Percentiles rank a stretch among this genome's conserved stretches.
Conservation (phyloP, 306 rosid species). For the Lathyrus oleraceus region DNA sequence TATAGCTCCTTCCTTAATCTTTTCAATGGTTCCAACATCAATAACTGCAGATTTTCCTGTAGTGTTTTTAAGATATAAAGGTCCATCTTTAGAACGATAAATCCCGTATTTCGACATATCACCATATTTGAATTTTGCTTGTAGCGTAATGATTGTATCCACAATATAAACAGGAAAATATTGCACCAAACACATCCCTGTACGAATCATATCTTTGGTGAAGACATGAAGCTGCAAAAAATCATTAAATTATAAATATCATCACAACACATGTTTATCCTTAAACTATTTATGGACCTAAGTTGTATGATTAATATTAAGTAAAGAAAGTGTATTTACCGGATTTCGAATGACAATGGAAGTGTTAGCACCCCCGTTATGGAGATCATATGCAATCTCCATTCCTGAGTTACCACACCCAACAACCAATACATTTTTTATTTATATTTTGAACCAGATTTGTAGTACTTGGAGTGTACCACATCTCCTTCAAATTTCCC, state of each 20-base stretch:
- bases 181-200: neutral
- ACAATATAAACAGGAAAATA: too few species aligned
- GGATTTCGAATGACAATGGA: conserved; percentile 5
- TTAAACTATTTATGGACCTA: too few species aligned
- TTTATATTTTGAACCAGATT: conserved; percentile 2
- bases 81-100: too few species aligned
- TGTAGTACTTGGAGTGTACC: too few species aligned
- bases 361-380: neutral
- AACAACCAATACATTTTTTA: conserved; percentile 53
- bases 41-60: conserved; percentile 49
- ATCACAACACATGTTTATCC: neutral
- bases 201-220: too few species aligned
- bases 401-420: conserved; percentile 72
- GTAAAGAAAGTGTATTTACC: too few species aligned
- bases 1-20: too few species aligned
- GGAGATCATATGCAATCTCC: conserved; percentile 41
- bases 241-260: neutral
- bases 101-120: too few species aligned
- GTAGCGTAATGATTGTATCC: too few species aligned
- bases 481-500: neutral
- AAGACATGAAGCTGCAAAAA: conserved; percentile 32
- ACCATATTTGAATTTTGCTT: neutral
- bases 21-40: neutral
- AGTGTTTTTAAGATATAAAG: too few species aligned
- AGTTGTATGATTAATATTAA: too few species aligned